Evolutionary conservation across 148 eudicot genomes (phyloP).

Genomic region (Chenopodium berlandieri): DNA sequence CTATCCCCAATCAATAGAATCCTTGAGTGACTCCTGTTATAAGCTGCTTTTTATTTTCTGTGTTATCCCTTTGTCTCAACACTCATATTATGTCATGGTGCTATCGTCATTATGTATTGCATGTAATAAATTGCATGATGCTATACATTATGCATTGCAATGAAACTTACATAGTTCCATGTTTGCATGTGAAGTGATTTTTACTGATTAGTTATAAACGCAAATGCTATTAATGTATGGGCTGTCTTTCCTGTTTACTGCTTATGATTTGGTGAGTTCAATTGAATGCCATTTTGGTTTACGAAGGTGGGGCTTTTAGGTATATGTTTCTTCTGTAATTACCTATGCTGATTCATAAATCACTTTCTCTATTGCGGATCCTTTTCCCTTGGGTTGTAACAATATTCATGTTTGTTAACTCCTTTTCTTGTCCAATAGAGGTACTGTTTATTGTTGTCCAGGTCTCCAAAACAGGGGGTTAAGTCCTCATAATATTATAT

Average conservation of each 20-base stretch:
- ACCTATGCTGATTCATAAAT: not conserved
- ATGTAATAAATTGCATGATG: not conserved
- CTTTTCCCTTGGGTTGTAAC: not conserved
- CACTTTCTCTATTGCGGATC: not conserved
- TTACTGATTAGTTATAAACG: not conserved
- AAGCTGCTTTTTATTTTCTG: not conserved
- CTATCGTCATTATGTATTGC: not conserved
- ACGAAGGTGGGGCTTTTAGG: not conserved
- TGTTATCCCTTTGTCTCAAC: not conserved
- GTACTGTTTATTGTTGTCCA: not conserved
- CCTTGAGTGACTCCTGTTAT: not conserved
- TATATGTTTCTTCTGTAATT: no score
- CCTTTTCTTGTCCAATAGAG: not conserved
- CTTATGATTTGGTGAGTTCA: no score
- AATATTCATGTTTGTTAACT: not conserved
- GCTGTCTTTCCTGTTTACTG: not conserved
- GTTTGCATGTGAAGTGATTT: not conserved
- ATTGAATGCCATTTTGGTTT: not conserved
- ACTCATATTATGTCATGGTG: not conserved
- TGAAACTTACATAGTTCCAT: not conserved
- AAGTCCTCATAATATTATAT: not conserved
- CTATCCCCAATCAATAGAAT: no score
- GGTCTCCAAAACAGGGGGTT: not conserved
- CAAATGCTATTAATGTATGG: not conserved
- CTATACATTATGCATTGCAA: not conserved